Percentiles rank a stretch among this genome's conserved stretches.
Conservation (phyloP, 2,329 filamentous ascomycete genomes). For the Exserohilum turcica region DNA sequence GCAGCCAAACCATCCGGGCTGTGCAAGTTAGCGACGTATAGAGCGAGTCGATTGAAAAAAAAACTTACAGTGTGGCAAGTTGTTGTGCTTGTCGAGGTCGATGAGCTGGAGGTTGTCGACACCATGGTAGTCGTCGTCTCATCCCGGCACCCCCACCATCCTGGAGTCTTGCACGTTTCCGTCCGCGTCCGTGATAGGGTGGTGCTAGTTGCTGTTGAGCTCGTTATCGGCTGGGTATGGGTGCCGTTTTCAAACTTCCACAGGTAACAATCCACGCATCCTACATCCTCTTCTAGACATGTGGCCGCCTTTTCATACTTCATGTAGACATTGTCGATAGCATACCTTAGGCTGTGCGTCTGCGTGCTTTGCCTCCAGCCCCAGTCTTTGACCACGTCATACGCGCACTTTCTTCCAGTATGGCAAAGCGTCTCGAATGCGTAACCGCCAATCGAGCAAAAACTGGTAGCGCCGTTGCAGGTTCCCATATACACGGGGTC, state of each 20-base stretch:
- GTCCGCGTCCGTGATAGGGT: constrained; percentile 37
- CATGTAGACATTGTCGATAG: constrained; percentile 44
- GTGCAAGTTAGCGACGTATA: constrained; percentile 11
- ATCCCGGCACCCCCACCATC: constrained; percentile 47
- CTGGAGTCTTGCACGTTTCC: constrained; percentile 45
- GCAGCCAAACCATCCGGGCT: constrained; percentile 47
- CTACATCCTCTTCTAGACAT: constrained; percentile 43
- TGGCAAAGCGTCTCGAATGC: constrained; percentile 46
- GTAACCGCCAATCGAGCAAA: constrained; percentile 45
- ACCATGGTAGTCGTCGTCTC: constrained; percentile 36
- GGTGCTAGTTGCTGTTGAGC: constrained; percentile 31
- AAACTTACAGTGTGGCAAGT: constrained; percentile 41
- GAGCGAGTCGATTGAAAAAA: neutral
- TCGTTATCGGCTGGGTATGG: constrained; percentile 33
- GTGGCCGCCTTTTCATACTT: constrained; percentile 41
- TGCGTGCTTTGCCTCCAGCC: constrained; percentile 44
- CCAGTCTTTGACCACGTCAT: constrained; percentile 47
- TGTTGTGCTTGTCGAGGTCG: constrained; percentile 31
- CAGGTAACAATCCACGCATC: constrained; percentile 43
- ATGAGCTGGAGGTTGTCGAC: constrained; percentile 27
- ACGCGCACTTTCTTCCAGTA: constrained; percentile 43
- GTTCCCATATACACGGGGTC: constrained; percentile 47
- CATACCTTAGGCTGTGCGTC: constrained; percentile 40
- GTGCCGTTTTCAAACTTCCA: constrained; percentile 47
- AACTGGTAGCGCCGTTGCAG: constrained; percentile 43